Evolutionary conservation across 352 stramenopile species (phyloP).

Genomic region (Phytophthora rubi): DNA sequence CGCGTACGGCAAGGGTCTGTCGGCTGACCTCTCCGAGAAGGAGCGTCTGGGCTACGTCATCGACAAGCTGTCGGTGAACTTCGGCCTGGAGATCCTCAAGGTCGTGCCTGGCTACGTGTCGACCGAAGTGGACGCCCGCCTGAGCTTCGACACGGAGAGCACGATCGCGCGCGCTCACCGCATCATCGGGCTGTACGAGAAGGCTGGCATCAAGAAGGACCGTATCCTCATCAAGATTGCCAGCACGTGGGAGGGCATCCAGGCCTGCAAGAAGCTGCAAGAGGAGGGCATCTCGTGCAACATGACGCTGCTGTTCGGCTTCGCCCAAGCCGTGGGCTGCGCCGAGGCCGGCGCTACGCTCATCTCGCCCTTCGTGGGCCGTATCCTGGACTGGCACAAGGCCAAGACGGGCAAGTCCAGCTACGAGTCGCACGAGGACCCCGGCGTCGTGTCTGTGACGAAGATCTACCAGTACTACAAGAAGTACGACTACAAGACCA

Average conservation of each 20-base stretch:
- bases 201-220: conserved; percentile 93
- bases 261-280: conserved; percentile 96
- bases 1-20: conserved; percentile 88
- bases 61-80: conserved; percentile 98
- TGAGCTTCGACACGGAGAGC: conserved; percentile 96
- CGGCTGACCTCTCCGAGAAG: conserved; percentile 68
- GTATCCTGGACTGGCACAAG: conserved; percentile 98
- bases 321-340: conserved; percentile 95
- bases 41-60: conserved; percentile 94
- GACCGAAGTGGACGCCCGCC: conserved; percentile 98
- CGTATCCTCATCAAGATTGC: conserved; percentile 99
- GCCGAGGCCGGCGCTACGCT: conserved; percentile 96
- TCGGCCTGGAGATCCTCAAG: conserved; percentile 97
- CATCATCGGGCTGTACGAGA: conserved; percentile 98
- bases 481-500: conserved; percentile 96
- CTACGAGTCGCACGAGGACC: conserved; percentile 95
- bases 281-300: conserved; percentile 98
- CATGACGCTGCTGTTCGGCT: conserved; percentile 98
- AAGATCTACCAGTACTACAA: conserved; percentile 99
- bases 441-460: conserved; percentile 95
- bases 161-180: conserved; percentile 93
- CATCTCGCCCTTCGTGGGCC: conserved; percentile 97
- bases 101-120: conserved; percentile 98
- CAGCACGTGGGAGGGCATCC: conserved; percentile 98
- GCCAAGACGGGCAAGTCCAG: conserved; percentile 91